Evolutionary conservation across 208 protist species (phyloP).

Genomic region (Leishmania gerbilli): DNA sequence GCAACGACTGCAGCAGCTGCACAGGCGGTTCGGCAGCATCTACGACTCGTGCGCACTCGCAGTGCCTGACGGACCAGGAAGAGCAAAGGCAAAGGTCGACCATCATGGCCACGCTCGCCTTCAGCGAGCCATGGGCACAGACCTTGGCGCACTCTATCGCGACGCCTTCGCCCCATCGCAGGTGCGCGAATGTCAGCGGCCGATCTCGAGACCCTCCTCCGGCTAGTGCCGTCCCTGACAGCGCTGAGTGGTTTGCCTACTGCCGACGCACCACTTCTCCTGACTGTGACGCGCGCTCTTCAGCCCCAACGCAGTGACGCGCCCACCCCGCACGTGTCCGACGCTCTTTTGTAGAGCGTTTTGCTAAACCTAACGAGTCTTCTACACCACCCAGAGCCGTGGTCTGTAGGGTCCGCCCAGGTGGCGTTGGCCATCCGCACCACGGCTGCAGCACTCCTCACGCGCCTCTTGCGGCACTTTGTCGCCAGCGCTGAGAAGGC

Average conservation of each 20-base stretch:
- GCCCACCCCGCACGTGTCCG: not conserved
- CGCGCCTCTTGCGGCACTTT: slow-evolving; percentile 19
- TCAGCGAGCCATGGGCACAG: slow-evolving; percentile 8
- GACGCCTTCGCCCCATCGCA: slow-evolving; percentile 1
- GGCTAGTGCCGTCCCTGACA: slow-evolving; percentile 29
- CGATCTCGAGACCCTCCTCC: slow-evolving; percentile 20
- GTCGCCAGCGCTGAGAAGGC: slow-evolving; percentile 15
- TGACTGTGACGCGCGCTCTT: slow-evolving; percentile 7
- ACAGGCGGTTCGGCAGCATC: slow-evolving; percentile 14
- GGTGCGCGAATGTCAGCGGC: slow-evolving; percentile 13
- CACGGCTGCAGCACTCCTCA: slow-evolving; percentile 14
- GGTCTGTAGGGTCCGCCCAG: slow-evolving; percentile 7
- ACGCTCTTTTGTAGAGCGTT: not conserved
- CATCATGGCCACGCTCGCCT: slow-evolving; percentile 17
- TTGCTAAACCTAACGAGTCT: slow-evolving; percentile 16
- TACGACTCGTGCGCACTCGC: slow-evolving; percentile 13
- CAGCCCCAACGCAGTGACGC: slow-evolving; percentile 7
- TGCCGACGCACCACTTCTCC: slow-evolving; percentile 16
- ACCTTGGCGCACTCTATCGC: slow-evolving; percentile 22
- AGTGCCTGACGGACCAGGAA: not conserved
- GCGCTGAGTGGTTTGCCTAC: slow-evolving; percentile 24
- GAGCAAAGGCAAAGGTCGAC: not conserved
- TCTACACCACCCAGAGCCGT: slow-evolving; percentile 29
- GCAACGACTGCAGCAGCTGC: slow-evolving; percentile 24
- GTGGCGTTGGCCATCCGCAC: slow-evolving; percentile 14